phyloP scores from a whole-genome alignment of 768 basidiomycete genomes.

The Boletus speciosus region DNA sequence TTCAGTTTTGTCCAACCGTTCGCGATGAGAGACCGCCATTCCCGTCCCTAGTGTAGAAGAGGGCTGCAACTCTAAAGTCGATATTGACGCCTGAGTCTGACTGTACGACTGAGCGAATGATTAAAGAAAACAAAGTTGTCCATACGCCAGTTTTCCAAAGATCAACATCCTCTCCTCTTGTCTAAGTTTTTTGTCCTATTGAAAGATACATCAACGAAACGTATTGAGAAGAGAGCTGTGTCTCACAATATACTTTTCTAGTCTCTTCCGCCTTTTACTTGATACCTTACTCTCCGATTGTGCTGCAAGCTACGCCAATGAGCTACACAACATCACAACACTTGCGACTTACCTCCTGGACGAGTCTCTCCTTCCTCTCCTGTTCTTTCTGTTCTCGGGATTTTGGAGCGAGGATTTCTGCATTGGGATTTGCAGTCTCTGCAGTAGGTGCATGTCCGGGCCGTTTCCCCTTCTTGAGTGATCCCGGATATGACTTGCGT shows the following conservation, averaged over 20 bases:
- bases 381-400: slow-evolving; percentile 56
- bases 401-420: slow-evolving; percentile 55
- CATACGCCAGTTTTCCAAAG: slow-evolving; percentile 78
- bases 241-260: slow-evolving; percentile 90
- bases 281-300: slow-evolving; percentile 72
- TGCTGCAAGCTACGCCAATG: slow-evolving; percentile 25
- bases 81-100: slow-evolving; percentile 69
- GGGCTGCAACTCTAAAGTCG: slow-evolving; percentile 62
- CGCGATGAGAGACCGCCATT: slow-evolving; percentile 55
- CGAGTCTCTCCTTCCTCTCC: slow-evolving; percentile 56
- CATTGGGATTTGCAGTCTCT: slow-evolving; percentile 50
- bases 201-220: background rate
- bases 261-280: slow-evolving; percentile 79
- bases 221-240: background rate
- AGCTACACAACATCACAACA: background rate
- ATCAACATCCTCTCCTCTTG: slow-evolving; percentile 79
- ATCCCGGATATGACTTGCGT: slow-evolving; percentile 56
- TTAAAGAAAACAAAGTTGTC: slow-evolving; percentile 17
- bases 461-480: slow-evolving; percentile 62
- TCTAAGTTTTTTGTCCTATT: slow-evolving; percentile 85
- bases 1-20: slow-evolving; percentile 55
- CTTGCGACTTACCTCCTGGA: slow-evolving; percentile 50
- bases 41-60: slow-evolving; percentile 85
- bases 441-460: slow-evolving; percentile 26
- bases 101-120: slow-evolving; percentile 38